Evolutionary conservation across 495 filamentous ascomycete genomes (phyloP).

Genomic region (Geopyxis carbonaria): DNA sequence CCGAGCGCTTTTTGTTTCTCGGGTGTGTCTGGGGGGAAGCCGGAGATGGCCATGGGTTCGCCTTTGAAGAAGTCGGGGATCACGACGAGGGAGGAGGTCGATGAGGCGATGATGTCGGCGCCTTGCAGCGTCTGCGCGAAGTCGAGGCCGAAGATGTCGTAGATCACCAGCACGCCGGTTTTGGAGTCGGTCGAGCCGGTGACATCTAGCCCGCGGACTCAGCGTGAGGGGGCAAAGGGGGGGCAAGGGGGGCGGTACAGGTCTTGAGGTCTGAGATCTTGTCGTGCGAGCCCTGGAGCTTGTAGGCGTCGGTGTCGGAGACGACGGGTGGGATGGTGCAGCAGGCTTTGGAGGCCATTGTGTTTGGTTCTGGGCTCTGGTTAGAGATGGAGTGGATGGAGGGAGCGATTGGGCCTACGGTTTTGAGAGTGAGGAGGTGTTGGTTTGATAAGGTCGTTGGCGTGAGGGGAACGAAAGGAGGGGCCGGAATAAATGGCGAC

Average conservation of each 20-base stretch:
- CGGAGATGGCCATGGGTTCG: constrained; percentile 33
- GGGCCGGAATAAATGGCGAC: too few relatives aligned
- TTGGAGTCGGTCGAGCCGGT: constrained; percentile 42
- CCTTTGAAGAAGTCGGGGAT: constrained; percentile 57
- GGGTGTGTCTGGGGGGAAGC: constrained; percentile 60
- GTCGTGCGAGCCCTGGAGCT: constrained; percentile 46
- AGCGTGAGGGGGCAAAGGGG: background rate
- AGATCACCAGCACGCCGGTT: constrained; percentile 45
- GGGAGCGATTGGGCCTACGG: too few relatives aligned
- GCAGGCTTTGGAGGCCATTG: constrained; percentile 40
- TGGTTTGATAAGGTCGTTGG: too few relatives aligned
- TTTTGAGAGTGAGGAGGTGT: too few relatives aligned
- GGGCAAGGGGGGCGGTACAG: constrained; percentile 32
- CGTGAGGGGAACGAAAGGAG: too few relatives aligned
- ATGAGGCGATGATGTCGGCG: constrained; percentile 49
- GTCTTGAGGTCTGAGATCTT: constrained; percentile 49
- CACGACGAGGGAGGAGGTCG: constrained; percentile 40
- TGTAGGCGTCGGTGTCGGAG: constrained; percentile 38
- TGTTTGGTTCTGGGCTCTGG: constrained; percentile 3
- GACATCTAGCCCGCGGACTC: too few relatives aligned
- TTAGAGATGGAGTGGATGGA: too few relatives aligned
- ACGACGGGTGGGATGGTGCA: constrained; percentile 57
- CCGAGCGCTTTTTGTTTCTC: constrained; percentile 64
- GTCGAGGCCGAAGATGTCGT: constrained; percentile 53
- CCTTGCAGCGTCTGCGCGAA: constrained; percentile 53